Conservation (phyloP, 2,329 filamentous ascomycete genomes). For the Chaetomiaceae sp. region DNA sequence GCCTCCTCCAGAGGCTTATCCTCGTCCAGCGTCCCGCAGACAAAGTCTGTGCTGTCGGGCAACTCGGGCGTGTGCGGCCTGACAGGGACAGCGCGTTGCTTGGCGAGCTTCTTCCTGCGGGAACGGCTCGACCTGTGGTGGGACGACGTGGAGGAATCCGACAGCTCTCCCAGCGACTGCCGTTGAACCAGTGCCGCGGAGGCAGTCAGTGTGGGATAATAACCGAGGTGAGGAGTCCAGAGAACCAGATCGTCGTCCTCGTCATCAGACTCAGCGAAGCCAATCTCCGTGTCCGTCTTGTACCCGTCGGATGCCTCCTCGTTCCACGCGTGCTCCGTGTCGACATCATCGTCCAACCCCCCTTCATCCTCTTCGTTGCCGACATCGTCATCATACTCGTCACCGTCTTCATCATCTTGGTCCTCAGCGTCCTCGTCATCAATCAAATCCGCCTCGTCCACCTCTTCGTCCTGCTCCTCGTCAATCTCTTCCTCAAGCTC, state of each 20-base stretch:
- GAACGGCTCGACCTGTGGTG: conserved; percentile 28
- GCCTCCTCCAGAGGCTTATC: conserved; percentile 91
- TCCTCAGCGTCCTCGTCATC: conserved; percentile 48
- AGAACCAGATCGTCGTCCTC: conserved; percentile 62
- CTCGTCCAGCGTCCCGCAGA: conserved; percentile 96
- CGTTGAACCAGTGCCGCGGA: conserved; percentile 34
- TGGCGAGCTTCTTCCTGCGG: conserved; percentile 29
- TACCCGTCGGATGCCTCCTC: conserved; percentile 59
- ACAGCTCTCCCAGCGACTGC: conserved; percentile 40
- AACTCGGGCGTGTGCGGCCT: conserved; percentile 71
- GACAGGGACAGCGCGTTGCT: conserved; percentile 42
- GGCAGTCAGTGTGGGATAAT: conserved; percentile 32
- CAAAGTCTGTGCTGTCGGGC: conserved; percentile 96
- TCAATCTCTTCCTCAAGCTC: conserved; percentile 53
- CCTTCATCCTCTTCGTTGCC: conserved; percentile 44
- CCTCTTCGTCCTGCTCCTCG: conserved; percentile 45
- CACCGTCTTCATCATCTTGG: conserved; percentile 44
- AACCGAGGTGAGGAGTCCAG: conserved; percentile 46
- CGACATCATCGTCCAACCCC: conserved; percentile 28
- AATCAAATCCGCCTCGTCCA: conserved; percentile 46
- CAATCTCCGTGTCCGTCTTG: conserved; percentile 65
- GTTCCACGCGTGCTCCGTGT: conserved; percentile 55
- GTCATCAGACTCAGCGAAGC: conserved; percentile 63
- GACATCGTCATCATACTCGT: conserved; percentile 27
- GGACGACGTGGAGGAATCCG: conserved; percentile 56